These are phyloP conservation scores for Penicillium sclerotigenum DNA, from an alignment of 2,329 filamentous ascomycete species.

Conservation along the genomic window DNA sequence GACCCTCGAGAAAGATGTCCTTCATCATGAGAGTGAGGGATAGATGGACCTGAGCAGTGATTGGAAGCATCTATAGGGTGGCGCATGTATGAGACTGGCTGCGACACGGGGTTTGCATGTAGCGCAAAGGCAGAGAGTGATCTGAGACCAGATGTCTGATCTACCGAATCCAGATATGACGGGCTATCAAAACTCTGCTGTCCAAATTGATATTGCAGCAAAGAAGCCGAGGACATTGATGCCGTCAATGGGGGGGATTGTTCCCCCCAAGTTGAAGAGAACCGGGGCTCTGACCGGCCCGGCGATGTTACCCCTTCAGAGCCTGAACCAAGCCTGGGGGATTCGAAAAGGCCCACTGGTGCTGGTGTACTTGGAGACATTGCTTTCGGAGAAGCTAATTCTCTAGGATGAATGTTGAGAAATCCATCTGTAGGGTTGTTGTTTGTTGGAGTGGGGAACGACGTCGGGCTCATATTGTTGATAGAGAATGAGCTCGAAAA, in stretches of 20 bases:
- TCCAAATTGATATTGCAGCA: constrained; percentile 19
- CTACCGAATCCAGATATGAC: constrained; percentile 22
- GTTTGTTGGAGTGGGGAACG: constrained; percentile 12
- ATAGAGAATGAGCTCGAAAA: constrained; percentile 12
- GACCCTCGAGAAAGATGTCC: neutral
- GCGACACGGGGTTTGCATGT: constrained; percentile 31
- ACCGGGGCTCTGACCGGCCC: constrained; percentile 12
- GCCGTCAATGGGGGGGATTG: constrained; percentile 16
- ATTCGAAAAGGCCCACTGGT: constrained; percentile 14
- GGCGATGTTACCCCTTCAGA: constrained; percentile 14
- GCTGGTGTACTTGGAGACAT: constrained; percentile 18
- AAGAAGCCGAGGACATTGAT: constrained; percentile 13
- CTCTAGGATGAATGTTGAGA: constrained; percentile 7
- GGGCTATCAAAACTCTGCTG: constrained; percentile 14
- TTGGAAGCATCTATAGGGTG: constrained; percentile 34
- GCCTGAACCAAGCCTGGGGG: constrained; percentile 9
- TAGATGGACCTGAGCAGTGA: constrained; percentile 31
- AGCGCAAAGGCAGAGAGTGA: constrained; percentile 31
- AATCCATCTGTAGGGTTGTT: constrained; percentile 14
- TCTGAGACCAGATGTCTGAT: constrained; percentile 25
- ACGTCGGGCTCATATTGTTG: constrained; percentile 7
- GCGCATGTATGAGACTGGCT: constrained; percentile 37
- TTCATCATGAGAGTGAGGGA: constrained; percentile 8
- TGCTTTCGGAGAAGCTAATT: constrained; percentile 14
- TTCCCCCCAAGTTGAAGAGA: constrained; percentile 22